Evolutionary conservation across 768 basidiomycete species (phyloP).

Genomic region (Astraeus odoratus): DNA sequence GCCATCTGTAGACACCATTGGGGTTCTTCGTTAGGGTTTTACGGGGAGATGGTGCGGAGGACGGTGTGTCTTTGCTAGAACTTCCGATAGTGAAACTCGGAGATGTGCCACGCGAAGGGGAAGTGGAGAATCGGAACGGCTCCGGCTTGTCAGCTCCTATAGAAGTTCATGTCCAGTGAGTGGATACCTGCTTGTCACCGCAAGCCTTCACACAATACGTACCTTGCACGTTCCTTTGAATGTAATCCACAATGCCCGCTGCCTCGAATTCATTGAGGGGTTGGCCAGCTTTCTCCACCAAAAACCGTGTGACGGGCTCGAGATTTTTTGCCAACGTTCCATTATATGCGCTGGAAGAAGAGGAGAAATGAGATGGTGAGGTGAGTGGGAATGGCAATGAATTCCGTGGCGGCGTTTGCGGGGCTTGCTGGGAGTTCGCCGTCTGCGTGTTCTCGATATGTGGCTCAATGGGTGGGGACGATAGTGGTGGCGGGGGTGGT

Average conservation of each 20-base stretch:
- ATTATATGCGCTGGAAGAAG: slow-evolving; percentile 1
- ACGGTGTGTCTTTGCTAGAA: not conserved
- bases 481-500: slow-evolving; percentile 12
- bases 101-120: slow-evolving; percentile 26
- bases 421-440: slow-evolving; percentile 7
- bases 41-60: slow-evolving; percentile 31
- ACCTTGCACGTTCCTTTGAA: slow-evolving; percentile 48
- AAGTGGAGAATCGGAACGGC: slow-evolving; percentile 58
- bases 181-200: slow-evolving; percentile 11
- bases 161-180: slow-evolving; percentile 6
- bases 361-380: slow-evolving; percentile 8
- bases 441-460: not conserved
- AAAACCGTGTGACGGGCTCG: slow-evolving; percentile 41
- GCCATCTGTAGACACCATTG: slow-evolving; percentile 67
- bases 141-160: slow-evolving; percentile 34
- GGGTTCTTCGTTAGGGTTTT: slow-evolving; percentile 63
- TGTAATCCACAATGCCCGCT: slow-evolving; percentile 47
- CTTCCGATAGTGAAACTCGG: slow-evolving; percentile 14
- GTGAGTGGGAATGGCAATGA: slow-evolving; percentile 14
- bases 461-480: slow-evolving; percentile 11
- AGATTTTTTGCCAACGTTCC: slow-evolving; percentile 35
- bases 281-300: slow-evolving; percentile 40
- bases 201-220: slow-evolving; percentile 7
- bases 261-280: slow-evolving; percentile 47
- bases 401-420: slow-evolving; percentile 9